Evolutionary conservation across 805 yeast genomes (phyloP), one percentile per base, ranked within the genome.

Genomic region (Wickerhamomyces sydowiorum): DNA sequence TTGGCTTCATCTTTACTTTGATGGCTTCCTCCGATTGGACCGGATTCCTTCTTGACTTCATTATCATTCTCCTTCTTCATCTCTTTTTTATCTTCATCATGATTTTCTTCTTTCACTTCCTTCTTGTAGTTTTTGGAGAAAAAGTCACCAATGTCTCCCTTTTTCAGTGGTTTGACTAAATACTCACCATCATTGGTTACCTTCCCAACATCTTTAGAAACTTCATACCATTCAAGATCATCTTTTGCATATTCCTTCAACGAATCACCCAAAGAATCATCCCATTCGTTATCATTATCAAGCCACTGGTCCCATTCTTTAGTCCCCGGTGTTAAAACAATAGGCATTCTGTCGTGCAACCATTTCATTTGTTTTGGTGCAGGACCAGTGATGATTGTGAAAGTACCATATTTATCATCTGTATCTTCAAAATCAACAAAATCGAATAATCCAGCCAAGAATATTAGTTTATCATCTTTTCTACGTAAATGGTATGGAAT

Each of bases 271-370:
- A 80, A 46, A 1, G 64, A 59, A 3, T 61, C 54, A n/a, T 59
- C 52, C 73, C 79, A 72, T 14, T 59, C 57, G 10, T 50, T 51
- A 44, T 52, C 22, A 47, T 44, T 71, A 40, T 75, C 66, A 28
- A 88, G 60, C 96, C 96, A 90, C 4, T 56, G 52, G 5, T 70
- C 57, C 75, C 90, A 79, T 32, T 71, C 75, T n/a, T 65, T 50
- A 0, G 79, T 61, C 0, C 75, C 79, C 0, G 87, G 86, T 23
- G 66, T 70, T 6, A 88, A 42, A 13, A 87, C 71, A 2, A 84
- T 67, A 0, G 97, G 97, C 78, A 87, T 86, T 21, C 97, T 67
- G 1, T 65, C 61, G 57, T 90, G 96, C 3, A 90, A 60, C 85
- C 88, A 82, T 34, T 66, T 60, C 47, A 89, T 48, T 36, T 74